Percentiles rank a stretch among this genome's conserved stretches.
phyloP scores from a whole-genome alignment of 441 rosid genomes.

The Breynia disticha region DNA sequence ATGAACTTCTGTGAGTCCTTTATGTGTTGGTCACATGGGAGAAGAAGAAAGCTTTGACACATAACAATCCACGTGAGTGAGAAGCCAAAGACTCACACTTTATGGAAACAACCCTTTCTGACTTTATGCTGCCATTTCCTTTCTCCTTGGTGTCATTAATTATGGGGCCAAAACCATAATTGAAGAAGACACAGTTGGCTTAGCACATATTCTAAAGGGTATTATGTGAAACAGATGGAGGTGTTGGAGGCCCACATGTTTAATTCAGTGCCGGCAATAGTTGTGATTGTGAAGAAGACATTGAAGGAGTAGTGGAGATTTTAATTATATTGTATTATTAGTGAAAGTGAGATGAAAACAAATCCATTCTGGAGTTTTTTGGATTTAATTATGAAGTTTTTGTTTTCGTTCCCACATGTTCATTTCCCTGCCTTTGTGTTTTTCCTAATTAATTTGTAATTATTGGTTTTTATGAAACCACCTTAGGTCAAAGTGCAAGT shows the following conservation, averaged over 20 bases:
- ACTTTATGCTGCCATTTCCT: background rate
- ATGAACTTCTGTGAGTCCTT: constrained; percentile 19
- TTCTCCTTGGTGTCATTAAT: background rate
- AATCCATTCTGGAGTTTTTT: background rate
- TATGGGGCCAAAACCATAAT: constrained; percentile 4
- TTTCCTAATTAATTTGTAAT: too few relatives aligned
- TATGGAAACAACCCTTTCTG: constrained; percentile 1
- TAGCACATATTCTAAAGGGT: background rate
- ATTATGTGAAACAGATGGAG: constrained; percentile 9
- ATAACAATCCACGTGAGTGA: constrained; percentile 25
- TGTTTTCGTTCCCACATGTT: too few relatives aligned
- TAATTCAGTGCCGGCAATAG: constrained; percentile 19
- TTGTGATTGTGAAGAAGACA: constrained; percentile 12
- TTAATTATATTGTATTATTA: constrained; percentile 2
- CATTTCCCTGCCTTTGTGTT: too few relatives aligned
- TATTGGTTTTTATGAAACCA: too few relatives aligned
- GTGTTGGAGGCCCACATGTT: constrained; percentile 26
- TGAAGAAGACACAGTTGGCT: constrained; percentile 17
- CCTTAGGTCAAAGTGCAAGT: too few relatives aligned
- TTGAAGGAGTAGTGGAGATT: constrained; percentile 2
- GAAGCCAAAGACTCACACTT: background rate
- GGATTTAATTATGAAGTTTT: too few relatives aligned
- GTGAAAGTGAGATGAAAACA: background rate
- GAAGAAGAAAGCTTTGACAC: constrained; percentile 4
- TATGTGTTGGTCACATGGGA: constrained; percentile 26